These are phyloP conservation scores for Linderniella brevidens DNA, from an alignment of 257 asterid genomes.

Conservation along the genomic window DNA sequence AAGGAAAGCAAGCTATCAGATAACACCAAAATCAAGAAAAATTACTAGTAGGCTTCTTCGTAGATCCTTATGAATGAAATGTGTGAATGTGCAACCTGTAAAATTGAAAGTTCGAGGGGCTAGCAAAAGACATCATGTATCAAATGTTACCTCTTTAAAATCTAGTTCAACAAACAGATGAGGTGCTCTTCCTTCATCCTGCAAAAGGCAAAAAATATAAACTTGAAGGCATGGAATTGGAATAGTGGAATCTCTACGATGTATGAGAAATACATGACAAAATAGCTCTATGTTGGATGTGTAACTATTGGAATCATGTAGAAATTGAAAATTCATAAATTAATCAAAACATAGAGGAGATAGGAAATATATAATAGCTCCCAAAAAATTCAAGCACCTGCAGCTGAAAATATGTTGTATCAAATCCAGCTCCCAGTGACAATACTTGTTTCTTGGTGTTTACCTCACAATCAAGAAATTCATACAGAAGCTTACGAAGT, in stretches of 20 bases:
- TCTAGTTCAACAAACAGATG: conserved; percentile 76
- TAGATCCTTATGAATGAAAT: conserved; percentile 3
- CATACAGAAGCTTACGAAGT: conserved; percentile 55
- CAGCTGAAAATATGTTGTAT: conserved; percentile 79
- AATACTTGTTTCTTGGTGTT: conserved; percentile 61
- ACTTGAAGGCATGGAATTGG: conserved; percentile 2
- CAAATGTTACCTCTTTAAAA: conserved; percentile 62
- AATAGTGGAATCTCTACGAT: neutral
- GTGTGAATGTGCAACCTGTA: conserved; percentile 2
- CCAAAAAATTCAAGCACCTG: conserved; percentile 44
- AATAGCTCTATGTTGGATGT: no score
- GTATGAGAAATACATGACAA: neutral
- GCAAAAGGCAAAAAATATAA: conserved; percentile 17
- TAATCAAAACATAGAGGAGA: no score
- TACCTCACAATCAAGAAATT: conserved; percentile 51
- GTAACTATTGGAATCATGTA: no score
- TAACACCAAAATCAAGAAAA: conserved; percentile 3
- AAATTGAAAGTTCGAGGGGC: neutral
- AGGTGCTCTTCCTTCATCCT: conserved; percentile 95
- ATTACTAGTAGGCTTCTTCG: neutral
- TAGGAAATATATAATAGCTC: conserved; percentile 12
- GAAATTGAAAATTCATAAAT: no score
- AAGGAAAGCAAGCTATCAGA: conserved; percentile 8
- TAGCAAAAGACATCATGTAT: neutral
- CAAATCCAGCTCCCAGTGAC: conserved; percentile 97